Evolutionary conservation across 441 rosid genomes (phyloP).

Genomic region (Erodium trifolium): DNA sequence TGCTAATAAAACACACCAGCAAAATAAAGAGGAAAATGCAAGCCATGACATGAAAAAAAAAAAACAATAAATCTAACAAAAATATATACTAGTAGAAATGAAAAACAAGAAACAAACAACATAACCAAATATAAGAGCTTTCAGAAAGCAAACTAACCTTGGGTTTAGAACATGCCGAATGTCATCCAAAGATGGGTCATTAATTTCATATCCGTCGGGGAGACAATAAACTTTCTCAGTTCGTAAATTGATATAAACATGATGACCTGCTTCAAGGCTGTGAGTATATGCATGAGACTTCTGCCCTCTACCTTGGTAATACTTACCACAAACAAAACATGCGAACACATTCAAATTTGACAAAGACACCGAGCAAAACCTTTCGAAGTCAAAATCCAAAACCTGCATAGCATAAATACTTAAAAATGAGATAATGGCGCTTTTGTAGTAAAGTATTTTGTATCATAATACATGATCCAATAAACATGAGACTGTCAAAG

Average conservation of each 20-base stretch:
- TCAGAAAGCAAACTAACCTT: constrained; percentile 33
- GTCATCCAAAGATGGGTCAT: constrained; percentile 88
- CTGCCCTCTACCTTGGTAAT: constrained; percentile 88
- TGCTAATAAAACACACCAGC: not conserved
- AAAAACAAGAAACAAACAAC: not conserved
- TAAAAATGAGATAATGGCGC: not conserved
- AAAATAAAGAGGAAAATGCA: not conserved
- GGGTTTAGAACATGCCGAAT: constrained; percentile 86
- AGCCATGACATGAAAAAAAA: not conserved
- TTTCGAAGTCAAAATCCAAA: constrained; percentile 97
- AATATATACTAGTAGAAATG: not conserved
- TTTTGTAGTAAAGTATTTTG: not conserved
- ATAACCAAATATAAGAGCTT: not conserved
- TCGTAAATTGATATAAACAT: constrained; percentile 76
- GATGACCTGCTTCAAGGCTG: constrained; percentile 95
- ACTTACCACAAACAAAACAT: constrained; percentile 91
- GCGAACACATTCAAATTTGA: constrained; percentile 89
- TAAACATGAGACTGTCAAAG: not conserved
- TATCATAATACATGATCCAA: not conserved
- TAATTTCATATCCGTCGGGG: constrained; percentile 92
- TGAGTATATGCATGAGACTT: constrained; percentile 98
- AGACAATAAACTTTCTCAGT: constrained; percentile 92
- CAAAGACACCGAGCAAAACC: constrained; percentile 83
- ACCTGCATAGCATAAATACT: constrained; percentile 38
- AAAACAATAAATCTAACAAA: not conserved